These are phyloP conservation scores for Gossypioides kirkii DNA, from an alignment of 345 rosid species.

Conservation along the genomic window DNA sequence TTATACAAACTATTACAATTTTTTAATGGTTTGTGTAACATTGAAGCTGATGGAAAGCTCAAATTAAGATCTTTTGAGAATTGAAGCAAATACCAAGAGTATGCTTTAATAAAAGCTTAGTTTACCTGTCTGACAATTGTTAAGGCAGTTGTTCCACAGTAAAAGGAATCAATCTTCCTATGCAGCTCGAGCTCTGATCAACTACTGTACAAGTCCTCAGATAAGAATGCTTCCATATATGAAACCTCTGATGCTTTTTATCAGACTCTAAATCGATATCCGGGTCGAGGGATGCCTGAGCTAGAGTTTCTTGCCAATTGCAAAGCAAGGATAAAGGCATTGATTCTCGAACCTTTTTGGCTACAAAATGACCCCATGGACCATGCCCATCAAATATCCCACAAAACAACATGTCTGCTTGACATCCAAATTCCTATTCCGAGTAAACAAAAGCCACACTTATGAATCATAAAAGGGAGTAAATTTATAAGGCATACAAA, in stretches of 20 bases:
- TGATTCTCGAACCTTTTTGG: slow-evolving; percentile 71
- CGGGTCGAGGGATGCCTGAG: slow-evolving; percentile 40
- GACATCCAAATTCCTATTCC: slow-evolving; percentile 75
- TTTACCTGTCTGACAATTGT: slow-evolving; percentile 78
- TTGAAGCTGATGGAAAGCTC: no score
- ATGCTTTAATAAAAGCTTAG: no score
- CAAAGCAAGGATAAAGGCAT: slow-evolving; percentile 64
- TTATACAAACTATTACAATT: no score
- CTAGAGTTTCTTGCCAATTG: slow-evolving; percentile 79
- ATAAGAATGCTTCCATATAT: slow-evolving; percentile 79
- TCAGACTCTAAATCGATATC: slow-evolving; percentile 52
- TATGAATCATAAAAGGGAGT: background rate
- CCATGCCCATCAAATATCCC: slow-evolving; percentile 99
- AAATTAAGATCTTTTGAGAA: no score
- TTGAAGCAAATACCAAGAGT: no score
- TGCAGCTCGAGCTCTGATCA: slow-evolving; percentile 68
- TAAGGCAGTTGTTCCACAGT: slow-evolving; percentile 85
- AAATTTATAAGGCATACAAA: background rate
- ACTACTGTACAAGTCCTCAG: slow-evolving; percentile 72
- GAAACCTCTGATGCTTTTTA: slow-evolving; percentile 41
- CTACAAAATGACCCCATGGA: slow-evolving; percentile 92
- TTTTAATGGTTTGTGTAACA: no score
- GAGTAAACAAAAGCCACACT: slow-evolving; percentile 9
- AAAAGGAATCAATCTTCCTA: slow-evolving; percentile 62
- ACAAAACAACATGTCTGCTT: slow-evolving; percentile 81